Base-by-base conservation (phyloP, 257 asterid species). In the Ballota nigra region DNA sequence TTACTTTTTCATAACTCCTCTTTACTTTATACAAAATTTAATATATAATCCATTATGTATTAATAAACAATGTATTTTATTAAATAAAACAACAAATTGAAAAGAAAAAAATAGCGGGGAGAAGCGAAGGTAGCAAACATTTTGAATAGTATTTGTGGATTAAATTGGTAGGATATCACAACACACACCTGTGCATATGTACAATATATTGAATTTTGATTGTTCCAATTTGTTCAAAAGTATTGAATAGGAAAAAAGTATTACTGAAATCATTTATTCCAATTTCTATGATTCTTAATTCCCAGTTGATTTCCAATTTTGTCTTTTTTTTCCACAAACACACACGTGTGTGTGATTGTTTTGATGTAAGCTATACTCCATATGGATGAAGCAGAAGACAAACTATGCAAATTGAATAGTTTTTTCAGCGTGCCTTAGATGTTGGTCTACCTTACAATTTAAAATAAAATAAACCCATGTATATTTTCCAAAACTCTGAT, bases 401-500 rank as follows among this genome's bases (percentile, higher is more conserved):
- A 71, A 56, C 1, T 19, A 22, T 47, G 23, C 1, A 13, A 74
- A n/a, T n/a, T 73, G 74, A 86, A 86, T 66, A 79, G 85, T 86
- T 80, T 49, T 63, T 70, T 78, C 79, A 77, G 77, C 92, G 96
- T 88, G 88, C 89, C 96, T 71, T 78, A 49, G 40, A 85, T 85
- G 92, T 72, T 79, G 79, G 52, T 77, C 80, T 75, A 81, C 74
- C 83, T 72, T 68, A 26, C 76, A 49, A 23, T 45, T 62, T 43
- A 22, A 59, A 26, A 28, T 49, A 5, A n/a, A 43, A 43, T 43
- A 41, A 12, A 41, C 3, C n/a, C 15, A 11, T 40, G 12, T 38
- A 40, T 40, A 41, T 41, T 12, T 15, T 15, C 2, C 8, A 15
- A 15, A 45, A 15, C 20, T 45, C 3, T 45, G 20, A n/a, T 45